Evolutionary conservation across 495 filamentous ascomycete species (phyloP).

Genomic region (Aspergillus carlsbadensis): DNA sequence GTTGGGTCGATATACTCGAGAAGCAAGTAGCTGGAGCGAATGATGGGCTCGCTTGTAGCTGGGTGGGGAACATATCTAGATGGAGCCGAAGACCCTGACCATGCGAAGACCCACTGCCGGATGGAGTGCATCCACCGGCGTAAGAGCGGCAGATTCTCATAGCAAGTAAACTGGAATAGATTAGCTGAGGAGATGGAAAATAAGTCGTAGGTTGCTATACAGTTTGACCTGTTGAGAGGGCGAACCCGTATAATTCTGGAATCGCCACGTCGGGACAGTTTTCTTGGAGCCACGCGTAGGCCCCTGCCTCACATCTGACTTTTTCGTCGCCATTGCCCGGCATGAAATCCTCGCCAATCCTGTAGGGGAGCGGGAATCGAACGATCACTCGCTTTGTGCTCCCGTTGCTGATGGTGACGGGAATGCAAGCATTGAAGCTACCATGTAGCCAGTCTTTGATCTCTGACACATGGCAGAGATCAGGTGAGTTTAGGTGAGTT

Average conservation of each 20-base stretch:
- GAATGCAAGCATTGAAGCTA: slow-evolving; percentile 37
- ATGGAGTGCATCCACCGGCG: slow-evolving; percentile 22
- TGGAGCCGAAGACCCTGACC: slow-evolving; percentile 22
- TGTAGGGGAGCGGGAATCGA: slow-evolving; percentile 34
- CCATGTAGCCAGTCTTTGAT: slow-evolving; percentile 31
- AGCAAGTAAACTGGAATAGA: slow-evolving; percentile 27
- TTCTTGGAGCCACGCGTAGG: slow-evolving; percentile 32
- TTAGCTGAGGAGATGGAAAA: slow-evolving; percentile 4
- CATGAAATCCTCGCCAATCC: slow-evolving; percentile 27
- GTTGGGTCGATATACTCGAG: slow-evolving; percentile 14
- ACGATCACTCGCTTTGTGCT: slow-evolving; percentile 22
- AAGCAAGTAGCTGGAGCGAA: slow-evolving; percentile 19
- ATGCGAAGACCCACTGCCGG: slow-evolving; percentile 18
- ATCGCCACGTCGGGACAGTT: slow-evolving; percentile 32
- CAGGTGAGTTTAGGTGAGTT: not conserved
- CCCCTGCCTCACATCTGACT: slow-evolving; percentile 28
- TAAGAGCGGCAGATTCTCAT: slow-evolving; percentile 28
- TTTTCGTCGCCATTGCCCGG: slow-evolving; percentile 37
- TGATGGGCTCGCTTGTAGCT: slow-evolving; percentile 23
- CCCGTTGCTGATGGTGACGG: slow-evolving; percentile 19
- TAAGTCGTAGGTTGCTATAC: slow-evolving; percentile 8
- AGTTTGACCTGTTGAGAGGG: slow-evolving; percentile 27
- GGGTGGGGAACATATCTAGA: not conserved
- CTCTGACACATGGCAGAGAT: slow-evolving; percentile 19
- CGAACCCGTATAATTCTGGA: slow-evolving; percentile 37